phyloP scores from a whole-genome alignment of 2,329 filamentous ascomycete genomes.

The Sclerotinia borealis region DNA sequence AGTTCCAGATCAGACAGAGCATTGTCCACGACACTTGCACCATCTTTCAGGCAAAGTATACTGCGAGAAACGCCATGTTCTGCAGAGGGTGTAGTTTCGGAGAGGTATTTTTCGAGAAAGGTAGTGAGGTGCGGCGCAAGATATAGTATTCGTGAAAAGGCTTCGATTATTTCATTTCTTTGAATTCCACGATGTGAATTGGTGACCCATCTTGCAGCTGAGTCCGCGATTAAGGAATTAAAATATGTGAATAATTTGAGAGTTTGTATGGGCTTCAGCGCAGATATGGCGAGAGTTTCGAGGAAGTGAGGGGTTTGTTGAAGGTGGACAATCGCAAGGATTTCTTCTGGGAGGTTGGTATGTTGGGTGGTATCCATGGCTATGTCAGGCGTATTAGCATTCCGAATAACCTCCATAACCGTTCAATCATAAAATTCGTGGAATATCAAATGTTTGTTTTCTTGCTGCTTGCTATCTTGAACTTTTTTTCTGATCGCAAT shows the following conservation, averaged over 20 bases:
- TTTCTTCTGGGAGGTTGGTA: conserved; percentile 60
- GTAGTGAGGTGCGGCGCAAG: conserved; percentile 74
- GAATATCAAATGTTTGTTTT: conserved; percentile 1
- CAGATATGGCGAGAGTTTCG: conserved; percentile 61
- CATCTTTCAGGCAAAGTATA: conserved; percentile 23
- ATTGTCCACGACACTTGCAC: conserved; percentile 29
- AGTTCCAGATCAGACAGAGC: conserved; percentile 36
- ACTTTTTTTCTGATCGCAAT: conserved; percentile 15
- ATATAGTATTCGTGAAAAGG: conserved; percentile 74
- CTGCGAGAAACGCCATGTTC: conserved; percentile 17
- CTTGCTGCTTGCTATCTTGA: conserved; percentile 6
- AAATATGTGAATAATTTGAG: conserved; percentile 69
- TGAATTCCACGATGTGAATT: conserved; percentile 18
- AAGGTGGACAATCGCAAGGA: conserved; percentile 60
- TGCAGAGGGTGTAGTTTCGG: conserved; percentile 10
- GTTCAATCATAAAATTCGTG: conserved; percentile 1
- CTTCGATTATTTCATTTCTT: conserved; percentile 48
- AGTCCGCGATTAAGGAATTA: conserved; percentile 69
- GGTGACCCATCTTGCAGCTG: conserved; percentile 73
- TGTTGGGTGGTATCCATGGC: conserved; percentile 39
- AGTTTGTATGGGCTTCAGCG: conserved; percentile 64
- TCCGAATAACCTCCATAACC: conserved; percentile 36
- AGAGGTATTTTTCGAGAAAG: conserved; percentile 53
- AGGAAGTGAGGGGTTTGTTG: conserved; percentile 61
- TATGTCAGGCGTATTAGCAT: conserved; percentile 48